These are phyloP conservation scores for Macroventuria anomochaeta DNA, from an alignment of 2,329 filamentous ascomycete genomes.

Conservation along the genomic window DNA sequence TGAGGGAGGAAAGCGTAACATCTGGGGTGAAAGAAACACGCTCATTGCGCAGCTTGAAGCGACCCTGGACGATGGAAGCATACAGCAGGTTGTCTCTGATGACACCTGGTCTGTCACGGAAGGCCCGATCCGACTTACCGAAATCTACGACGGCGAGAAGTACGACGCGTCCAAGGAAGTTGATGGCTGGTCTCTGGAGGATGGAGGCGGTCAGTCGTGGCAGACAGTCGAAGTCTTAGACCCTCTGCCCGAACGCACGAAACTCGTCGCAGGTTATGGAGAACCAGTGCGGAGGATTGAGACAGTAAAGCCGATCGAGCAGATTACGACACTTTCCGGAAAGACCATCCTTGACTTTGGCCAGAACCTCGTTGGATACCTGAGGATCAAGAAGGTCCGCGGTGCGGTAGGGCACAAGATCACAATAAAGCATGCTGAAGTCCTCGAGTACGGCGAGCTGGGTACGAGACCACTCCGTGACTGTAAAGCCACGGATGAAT, in stretches of 20 bases:
- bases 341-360: conserved; percentile 6
- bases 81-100: not conserved
- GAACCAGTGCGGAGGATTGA: not conserved
- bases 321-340: not conserved
- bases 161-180: conserved; percentile 54
- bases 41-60: conserved; percentile 1
- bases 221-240: not conserved
- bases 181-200: conserved; percentile 19
- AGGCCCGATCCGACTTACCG: conserved; percentile 25
- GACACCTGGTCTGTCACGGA: not conserved
- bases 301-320: not conserved
- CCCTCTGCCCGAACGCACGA: not conserved
- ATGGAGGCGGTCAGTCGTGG: not conserved
- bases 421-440: not conserved
- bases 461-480: not conserved
- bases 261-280: not conserved
- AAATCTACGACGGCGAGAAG: conserved; percentile 61
- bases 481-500: conserved; percentile 4
- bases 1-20: conserved; percentile 1
- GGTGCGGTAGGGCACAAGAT: not conserved
- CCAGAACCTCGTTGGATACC: conserved; percentile 5
- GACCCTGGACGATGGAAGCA: not conserved
- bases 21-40: not conserved
- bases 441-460: conserved; percentile 3
- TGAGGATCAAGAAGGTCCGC: not conserved